Evolutionary conservation across 2,329 filamentous ascomycete genomes (phyloP).

Genomic region (Aspergillus costaricaensis): DNA sequence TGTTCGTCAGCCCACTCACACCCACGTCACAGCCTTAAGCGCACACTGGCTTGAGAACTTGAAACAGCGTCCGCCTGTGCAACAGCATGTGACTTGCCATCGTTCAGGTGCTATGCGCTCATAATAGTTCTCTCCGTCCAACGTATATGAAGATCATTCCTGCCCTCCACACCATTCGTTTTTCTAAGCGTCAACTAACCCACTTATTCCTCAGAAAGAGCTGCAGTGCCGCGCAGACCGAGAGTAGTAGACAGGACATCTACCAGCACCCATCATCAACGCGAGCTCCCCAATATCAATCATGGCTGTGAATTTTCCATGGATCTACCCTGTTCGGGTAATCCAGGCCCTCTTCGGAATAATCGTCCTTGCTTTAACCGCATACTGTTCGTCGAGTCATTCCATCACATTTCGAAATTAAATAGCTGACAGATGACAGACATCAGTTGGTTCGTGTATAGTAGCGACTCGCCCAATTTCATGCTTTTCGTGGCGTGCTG

Average conservation of each 20-base stretch:
- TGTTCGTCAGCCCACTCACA: background rate
- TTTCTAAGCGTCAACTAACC: background rate
- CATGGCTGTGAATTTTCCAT: constrained; percentile 25
- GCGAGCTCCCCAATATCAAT: background rate
- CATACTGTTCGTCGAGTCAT: constrained; percentile 61
- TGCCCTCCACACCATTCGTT: background rate
- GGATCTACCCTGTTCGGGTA: constrained; percentile 59
- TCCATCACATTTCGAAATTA: background rate
- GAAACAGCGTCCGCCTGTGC: background rate
- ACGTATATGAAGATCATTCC: background rate
- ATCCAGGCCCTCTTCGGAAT: constrained; percentile 69
- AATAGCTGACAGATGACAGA: constrained; percentile 47
- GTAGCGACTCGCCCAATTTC: constrained; percentile 64
- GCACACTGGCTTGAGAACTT: background rate
- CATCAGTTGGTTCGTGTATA: constrained; percentile 47
- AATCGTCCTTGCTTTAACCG: constrained; percentile 73
- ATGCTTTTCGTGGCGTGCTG: constrained; percentile 78
- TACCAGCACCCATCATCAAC: background rate
- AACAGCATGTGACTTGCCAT: background rate
- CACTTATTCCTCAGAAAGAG: background rate
- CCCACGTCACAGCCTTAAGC: background rate
- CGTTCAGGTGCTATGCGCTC: background rate
- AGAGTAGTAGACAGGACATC: background rate
- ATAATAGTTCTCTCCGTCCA: background rate
- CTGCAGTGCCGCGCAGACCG: background rate